Evolutionary conservation across 306 rosid genomes (phyloP), one percentile per base, ranked within the genome.

Genomic region (Citrullus colocynthis): DNA sequence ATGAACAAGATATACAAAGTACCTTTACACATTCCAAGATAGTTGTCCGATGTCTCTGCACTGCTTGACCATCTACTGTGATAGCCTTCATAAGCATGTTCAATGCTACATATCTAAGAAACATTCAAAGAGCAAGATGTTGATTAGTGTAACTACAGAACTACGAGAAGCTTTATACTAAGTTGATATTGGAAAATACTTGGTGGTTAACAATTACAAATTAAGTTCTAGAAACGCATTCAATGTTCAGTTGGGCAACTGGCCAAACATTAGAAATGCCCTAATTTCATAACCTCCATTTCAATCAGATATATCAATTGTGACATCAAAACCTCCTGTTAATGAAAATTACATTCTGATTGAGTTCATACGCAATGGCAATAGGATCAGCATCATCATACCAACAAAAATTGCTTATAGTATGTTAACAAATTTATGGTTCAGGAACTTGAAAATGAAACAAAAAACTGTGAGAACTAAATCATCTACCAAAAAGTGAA

Each of bases 21-120:
- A 95, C 99, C 97, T 95, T 95, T 2, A 95, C 99, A 79, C 99
- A 95, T 86, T 95, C 99, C 85, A 95, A 83, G 82, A 95, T 95
- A 39, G 99, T 95, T 78, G 91, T 88, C 61, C 99, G 95, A 84
- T 95, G 99, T 87, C 99, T 95, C 88, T 95, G 99, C 75, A 95
- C 99, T 59, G 99, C 97, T 86, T 90, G 97, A 83, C 89, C 84
- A 89, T 95, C 99, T 83, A 87, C 93, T n/a, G 88, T 86, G 76
- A 95, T 91, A 78, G 99, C 99, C 86, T 72, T 92, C 97, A 92
- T 95, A 84, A 95, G 89, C 97, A 95, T 89, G 85, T 92, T 95
- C 86, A 95, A 78, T 41, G 97, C 99, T 81, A 95, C 99, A 60
- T 95, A 95, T 81, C 99, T 95, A 84, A 44, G 75, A 79, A 76